Conservation (phyloP, 306 rosid genomes). For the Quercus agrifolia region DNA sequence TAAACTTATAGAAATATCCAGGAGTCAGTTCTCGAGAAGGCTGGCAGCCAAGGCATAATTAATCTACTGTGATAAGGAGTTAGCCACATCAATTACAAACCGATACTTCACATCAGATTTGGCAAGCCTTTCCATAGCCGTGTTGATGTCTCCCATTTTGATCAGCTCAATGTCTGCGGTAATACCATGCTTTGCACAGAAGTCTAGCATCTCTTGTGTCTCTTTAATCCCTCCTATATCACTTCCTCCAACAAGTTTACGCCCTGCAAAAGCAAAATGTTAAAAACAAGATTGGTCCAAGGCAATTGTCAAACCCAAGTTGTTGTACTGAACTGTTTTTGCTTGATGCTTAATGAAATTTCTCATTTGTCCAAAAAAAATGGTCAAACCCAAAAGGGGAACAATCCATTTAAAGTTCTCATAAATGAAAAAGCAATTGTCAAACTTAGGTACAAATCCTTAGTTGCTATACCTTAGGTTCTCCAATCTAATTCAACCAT, state of each 20-base stretch:
- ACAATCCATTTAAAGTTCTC: neutral
- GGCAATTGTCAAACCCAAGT: neutral
- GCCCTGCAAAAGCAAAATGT: slow-evolving; percentile 30
- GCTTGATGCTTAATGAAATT: no score
- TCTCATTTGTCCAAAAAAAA: no score
- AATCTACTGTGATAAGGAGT: slow-evolving; percentile 42
- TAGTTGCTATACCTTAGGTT: no score
- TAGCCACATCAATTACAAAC: slow-evolving; percentile 79
- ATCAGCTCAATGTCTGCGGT: slow-evolving; percentile 78
- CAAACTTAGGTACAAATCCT: neutral
- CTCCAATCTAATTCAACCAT: no score
- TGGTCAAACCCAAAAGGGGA: neutral
- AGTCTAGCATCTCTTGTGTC: slow-evolving; percentile 96
- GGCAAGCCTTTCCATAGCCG: slow-evolving; percentile 74
- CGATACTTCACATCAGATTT: slow-evolving; percentile 83
- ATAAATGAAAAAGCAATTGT: no score
- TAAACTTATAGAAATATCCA: neutral
- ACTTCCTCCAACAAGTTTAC: slow-evolving; percentile 89
- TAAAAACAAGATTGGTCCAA: neutral
- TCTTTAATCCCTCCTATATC: slow-evolving; percentile 85
- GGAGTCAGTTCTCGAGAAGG: neutral
- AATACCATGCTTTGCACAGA: slow-evolving; percentile 70
- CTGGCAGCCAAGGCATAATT: neutral
- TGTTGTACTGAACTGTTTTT: no score
- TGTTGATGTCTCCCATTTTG: slow-evolving; percentile 58